Percentiles rank a stretch among this genome's conserved stretches.
These are phyloP conservation scores for Corylus avellana DNA, from an alignment of 306 rosid genomes.

Conservation along the genomic window DNA sequence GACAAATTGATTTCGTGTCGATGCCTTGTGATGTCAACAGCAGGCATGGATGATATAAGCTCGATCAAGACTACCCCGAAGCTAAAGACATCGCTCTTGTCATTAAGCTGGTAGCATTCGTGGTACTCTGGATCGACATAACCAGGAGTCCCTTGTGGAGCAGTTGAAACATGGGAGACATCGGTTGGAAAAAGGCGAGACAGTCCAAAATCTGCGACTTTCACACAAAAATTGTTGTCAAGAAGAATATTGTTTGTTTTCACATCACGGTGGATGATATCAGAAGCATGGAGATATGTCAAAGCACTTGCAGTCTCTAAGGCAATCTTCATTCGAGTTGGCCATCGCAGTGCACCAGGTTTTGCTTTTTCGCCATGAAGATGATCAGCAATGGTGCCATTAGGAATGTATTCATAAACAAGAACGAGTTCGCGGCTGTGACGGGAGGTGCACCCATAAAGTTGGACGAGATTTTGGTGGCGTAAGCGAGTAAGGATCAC, in stretches of 20 bases:
- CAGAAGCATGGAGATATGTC: constrained; percentile 73
- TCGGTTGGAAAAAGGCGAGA: constrained; percentile 74
- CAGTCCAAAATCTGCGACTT: constrained; percentile 89
- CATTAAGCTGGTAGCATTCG: constrained; percentile 70
- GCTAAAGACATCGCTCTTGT: constrained; percentile 83
- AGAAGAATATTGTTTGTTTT: constrained; percentile 84
- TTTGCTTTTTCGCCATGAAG: constrained; percentile 62
- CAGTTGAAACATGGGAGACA: constrained; percentile 77
- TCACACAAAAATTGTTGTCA: constrained; percentile 57
- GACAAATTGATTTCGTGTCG: constrained; percentile 77
- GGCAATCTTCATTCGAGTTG: constrained; percentile 66
- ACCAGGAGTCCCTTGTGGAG: constrained; percentile 96
- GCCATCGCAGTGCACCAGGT: constrained; percentile 55
- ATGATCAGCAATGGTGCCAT: constrained; percentile 87
- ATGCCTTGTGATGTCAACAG: constrained; percentile 85
- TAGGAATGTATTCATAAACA: constrained; percentile 75
- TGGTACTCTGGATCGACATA: constrained; percentile 91
- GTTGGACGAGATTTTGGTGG: constrained; percentile 71
- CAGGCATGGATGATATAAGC: constrained; percentile 77
- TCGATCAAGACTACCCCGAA: constrained; percentile 85
- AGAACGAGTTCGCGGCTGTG: constrained; percentile 81
- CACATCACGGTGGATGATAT: constrained; percentile 77
- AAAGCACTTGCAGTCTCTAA: constrained; percentile 76
- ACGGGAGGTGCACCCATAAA: constrained; percentile 87
- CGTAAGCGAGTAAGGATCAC: constrained; percentile 52